Percentiles rank a stretch among this genome's conserved stretches.
phyloP scores from a whole-genome alignment of 164 flowering plant genomes.

The Nelumbo lutea region DNA sequence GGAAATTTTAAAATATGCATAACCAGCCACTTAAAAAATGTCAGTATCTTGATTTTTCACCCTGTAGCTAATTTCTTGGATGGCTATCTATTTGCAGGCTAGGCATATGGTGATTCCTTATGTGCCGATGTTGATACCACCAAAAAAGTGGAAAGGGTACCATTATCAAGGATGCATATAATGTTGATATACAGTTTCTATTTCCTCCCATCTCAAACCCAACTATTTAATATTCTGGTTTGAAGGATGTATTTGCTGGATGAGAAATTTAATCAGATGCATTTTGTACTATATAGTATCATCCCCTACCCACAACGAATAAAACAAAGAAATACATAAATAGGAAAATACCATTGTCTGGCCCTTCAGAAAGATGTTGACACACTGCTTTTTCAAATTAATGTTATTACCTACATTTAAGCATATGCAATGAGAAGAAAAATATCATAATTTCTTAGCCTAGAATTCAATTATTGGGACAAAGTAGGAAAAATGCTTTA shows the following conservation, averaged over 20 bases:
- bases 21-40: background rate
- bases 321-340: too few species aligned
- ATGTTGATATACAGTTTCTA: background rate
- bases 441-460: too few species aligned
- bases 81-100: constrained; percentile 48
- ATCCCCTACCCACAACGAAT: too few species aligned
- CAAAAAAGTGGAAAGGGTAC: constrained; percentile 93
- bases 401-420: too few species aligned
- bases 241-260: background rate
- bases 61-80: background rate
- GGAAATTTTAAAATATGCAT: too few species aligned
- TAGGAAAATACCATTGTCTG: too few species aligned
- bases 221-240: background rate
- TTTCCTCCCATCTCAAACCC: background rate
- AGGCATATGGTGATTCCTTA: constrained; percentile 76
- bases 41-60: background rate
- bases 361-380: too few species aligned
- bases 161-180: constrained; percentile 11
- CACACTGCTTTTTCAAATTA: too few species aligned
- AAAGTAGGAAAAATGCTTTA: too few species aligned
- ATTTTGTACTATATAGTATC: background rate
- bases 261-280: background rate
- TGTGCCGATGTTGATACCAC: constrained; percentile 92
- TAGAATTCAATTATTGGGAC: too few species aligned
- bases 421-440: too few species aligned